Base-by-base conservation (phyloP, 495 filamentous ascomycete species). In the Aspergillus steynii region DNA sequence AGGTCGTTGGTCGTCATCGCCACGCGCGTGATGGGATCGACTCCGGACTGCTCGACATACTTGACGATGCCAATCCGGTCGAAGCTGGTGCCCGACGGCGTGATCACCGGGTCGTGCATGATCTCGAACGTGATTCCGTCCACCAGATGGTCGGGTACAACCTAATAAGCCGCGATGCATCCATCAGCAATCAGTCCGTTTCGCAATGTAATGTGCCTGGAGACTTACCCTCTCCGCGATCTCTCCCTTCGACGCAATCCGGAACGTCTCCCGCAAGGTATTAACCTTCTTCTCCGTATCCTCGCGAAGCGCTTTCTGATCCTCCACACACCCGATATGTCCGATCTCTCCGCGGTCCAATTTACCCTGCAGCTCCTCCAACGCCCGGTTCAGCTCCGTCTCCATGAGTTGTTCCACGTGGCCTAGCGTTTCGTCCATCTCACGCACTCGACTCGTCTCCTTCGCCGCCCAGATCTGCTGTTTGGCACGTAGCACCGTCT, bases 61-160 rank as follows among this genome's bases (percentile, higher is more conserved):
- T 97, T 91, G 58, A 89, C 74, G 59, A 99, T 87, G n/a, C 90
- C 91, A 3, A 89, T 79, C 54, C 95, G 86, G 66, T 99, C 95
- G 72, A 96, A 99, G 0, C 89, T 93, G 56, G 88, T 88, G 31
- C 95, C 95, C 5, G 87, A 90, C 63, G 89, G 93, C 0, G 94
- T 97, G 20, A 93, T 81, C 12, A 95, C 90, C 4, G 91, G 95
- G 74, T 99, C 95, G 65, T 94, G 83, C 93, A 99, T 97, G 61
- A 97, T 83, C 45, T 85, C 82, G 65, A 97, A 97, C 0, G 89
- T 92, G 55, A 99, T 98, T 27, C 87, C 88, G 68, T 98, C 95
- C 49, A 99, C 82, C 0, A 90, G 79, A 79, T 92, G 91, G 62
- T 96, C 94, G 0, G 95, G 93, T 2, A 96, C 90, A 63, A 88